Conservation (phyloP, 768 basidiomycete genomes). For the Krasilnikovozyma curviuscula region DNA sequence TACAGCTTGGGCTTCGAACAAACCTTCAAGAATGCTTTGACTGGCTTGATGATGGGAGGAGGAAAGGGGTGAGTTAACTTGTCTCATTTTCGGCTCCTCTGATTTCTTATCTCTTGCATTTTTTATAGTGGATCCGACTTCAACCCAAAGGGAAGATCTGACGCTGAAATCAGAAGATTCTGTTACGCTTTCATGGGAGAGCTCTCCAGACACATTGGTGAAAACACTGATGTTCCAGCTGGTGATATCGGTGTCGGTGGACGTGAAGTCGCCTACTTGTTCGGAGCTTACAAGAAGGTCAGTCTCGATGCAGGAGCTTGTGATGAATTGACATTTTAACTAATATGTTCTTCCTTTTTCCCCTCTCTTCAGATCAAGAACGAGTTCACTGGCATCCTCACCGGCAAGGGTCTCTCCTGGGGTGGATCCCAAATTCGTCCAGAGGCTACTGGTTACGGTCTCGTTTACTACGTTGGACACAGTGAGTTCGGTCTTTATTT, state of each 20-base stretch:
- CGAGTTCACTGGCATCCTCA: slow-evolving; percentile 49
- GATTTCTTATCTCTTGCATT: not conserved
- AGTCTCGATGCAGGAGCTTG: not conserved
- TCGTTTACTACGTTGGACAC: slow-evolving; percentile 62
- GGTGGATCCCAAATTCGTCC: slow-evolving; percentile 56
- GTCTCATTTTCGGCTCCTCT: not conserved
- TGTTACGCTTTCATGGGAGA: slow-evolving; percentile 53
- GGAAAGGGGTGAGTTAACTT: slow-evolving; percentile 37
- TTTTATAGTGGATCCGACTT: slow-evolving; percentile 36
- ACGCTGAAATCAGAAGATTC: slow-evolving; percentile 53
- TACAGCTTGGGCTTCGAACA: slow-evolving; percentile 53
- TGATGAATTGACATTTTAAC: no score
- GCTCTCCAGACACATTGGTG: slow-evolving; percentile 50
- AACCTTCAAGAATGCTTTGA: slow-evolving; percentile 61
- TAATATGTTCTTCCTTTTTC: no score
- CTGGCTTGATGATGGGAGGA: slow-evolving; percentile 56
- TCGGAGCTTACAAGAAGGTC: no score
- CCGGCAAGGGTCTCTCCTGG: slow-evolving; percentile 50
- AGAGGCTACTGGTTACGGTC: slow-evolving; percentile 52
- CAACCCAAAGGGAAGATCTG: slow-evolving; percentile 62
- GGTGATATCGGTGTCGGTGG: slow-evolving; percentile 52
- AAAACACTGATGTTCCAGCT: slow-evolving; percentile 52
- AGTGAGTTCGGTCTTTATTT: no score
- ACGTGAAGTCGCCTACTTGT: slow-evolving; percentile 56
- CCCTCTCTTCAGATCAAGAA: slow-evolving; percentile 36